These are phyloP conservation scores for Lumnitzera littorea DNA, from an alignment of 345 rosid species.

Conservation along the genomic window DNA sequence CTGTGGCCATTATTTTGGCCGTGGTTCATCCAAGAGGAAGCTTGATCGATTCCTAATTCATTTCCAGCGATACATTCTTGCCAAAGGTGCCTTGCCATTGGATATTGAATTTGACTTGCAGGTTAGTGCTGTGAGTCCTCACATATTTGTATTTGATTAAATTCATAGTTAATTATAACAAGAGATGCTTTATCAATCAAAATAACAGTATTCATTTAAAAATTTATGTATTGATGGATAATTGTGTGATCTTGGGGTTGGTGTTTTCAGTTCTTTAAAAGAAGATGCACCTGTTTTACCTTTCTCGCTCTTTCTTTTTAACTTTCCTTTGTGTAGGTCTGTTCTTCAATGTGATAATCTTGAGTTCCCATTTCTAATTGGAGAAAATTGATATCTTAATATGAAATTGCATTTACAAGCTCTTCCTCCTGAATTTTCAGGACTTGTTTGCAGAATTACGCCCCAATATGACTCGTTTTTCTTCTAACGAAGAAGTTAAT, in stretches of 20 bases:
- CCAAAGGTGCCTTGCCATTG: slow-evolving; percentile 74
- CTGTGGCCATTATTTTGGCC: slow-evolving; percentile 95
- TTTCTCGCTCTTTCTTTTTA: too few relatives aligned
- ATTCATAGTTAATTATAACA: neutral
- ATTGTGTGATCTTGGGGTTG: too few relatives aligned
- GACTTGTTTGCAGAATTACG: slow-evolving; percentile 90
- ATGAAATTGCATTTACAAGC: neutral
- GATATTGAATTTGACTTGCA: slow-evolving; percentile 97
- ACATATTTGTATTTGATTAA: slow-evolving; percentile 2
- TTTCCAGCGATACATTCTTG: slow-evolving; percentile 90
- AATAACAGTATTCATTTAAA: too few relatives aligned
- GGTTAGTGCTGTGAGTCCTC: slow-evolving; percentile 33
- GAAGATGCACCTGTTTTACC: too few relatives aligned
- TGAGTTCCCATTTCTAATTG: too few relatives aligned
- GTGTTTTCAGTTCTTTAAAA: too few relatives aligned
- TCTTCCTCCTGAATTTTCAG: slow-evolving; percentile 35
- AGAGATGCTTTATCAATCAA: too few relatives aligned
- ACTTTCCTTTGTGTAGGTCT: too few relatives aligned
- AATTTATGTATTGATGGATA: too few relatives aligned
- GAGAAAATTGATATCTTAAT: neutral
- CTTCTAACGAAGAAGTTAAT: slow-evolving; percentile 75
- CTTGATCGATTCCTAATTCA: slow-evolving; percentile 87
- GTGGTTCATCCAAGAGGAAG: slow-evolving; percentile 95
- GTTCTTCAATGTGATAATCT: too few relatives aligned
- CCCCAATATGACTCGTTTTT: slow-evolving; percentile 71